These are phyloP conservation scores for Sindora glabra DNA, from an alignment of 306 rosid species.

Conservation along the genomic window DNA sequence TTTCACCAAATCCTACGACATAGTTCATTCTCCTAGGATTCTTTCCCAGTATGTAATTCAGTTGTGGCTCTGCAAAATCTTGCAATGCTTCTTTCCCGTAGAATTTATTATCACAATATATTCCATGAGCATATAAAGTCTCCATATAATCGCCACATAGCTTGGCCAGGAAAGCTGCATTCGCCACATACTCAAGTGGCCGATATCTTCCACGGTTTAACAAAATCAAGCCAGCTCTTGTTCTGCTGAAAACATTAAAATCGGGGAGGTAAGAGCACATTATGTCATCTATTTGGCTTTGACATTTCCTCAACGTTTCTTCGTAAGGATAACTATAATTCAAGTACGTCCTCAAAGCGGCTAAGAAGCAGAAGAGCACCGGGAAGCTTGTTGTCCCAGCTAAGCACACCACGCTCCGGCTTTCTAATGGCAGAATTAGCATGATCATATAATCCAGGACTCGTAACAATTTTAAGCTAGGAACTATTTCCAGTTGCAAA, in stretches of 20 bases:
- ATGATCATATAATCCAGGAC: conserved; percentile 17
- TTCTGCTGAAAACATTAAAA: conserved; percentile 65
- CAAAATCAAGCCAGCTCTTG: conserved; percentile 72
- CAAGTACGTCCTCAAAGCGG: neutral
- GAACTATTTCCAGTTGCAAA: neutral
- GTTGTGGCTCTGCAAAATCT: conserved; percentile 71
- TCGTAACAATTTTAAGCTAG: neutral
- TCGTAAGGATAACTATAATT: conserved; percentile 51
- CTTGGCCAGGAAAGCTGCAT: conserved; percentile 80
- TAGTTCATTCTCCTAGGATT: conserved; percentile 78
- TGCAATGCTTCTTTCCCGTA: too few species aligned
- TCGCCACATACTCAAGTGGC: conserved; percentile 75
- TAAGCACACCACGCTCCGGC: neutral
- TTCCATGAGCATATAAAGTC: conserved; percentile 88
- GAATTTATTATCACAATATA: conserved; percentile 77
- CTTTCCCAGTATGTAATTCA: conserved; percentile 71
- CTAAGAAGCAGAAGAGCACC: neutral
- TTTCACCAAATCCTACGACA: conserved; percentile 59
- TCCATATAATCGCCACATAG: conserved; percentile 72
- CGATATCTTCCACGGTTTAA: conserved; percentile 76
- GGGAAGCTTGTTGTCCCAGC: neutral
- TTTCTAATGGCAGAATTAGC: neutral
- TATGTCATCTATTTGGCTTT: conserved; percentile 65
- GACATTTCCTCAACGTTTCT: conserved; percentile 66
- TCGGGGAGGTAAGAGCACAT: conserved; percentile 82